Percentiles rank a stretch among this genome's conserved stretches.
Evolutionary conservation across 495 filamentous ascomycete genomes (phyloP).

Genomic region (Penicillium parvum): DNA sequence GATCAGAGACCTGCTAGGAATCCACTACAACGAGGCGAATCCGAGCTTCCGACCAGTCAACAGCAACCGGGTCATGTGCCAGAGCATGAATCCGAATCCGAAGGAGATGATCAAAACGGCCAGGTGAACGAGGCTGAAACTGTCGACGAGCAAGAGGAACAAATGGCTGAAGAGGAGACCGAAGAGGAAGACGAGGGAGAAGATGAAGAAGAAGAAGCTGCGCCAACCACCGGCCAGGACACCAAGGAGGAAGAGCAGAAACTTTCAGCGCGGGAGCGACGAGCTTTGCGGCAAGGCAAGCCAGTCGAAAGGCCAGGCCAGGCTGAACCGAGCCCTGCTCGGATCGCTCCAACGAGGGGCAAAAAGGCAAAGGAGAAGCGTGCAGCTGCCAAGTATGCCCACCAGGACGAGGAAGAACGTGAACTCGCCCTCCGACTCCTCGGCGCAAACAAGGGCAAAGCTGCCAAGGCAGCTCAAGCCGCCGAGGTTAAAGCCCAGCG

Average conservation of each 20-base stretch:
- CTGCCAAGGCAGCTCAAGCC: slow-evolving; percentile 46
- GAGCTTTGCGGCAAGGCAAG: slow-evolving; percentile 45
- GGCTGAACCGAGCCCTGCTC: slow-evolving; percentile 13
- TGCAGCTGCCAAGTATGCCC: slow-evolving; percentile 80
- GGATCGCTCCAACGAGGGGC: slow-evolving; percentile 57
- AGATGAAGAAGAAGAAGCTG: slow-evolving; percentile 13
- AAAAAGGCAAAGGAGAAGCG: slow-evolving; percentile 85
- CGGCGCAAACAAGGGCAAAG: slow-evolving; percentile 60
- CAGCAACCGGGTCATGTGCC: slow-evolving; percentile 28
- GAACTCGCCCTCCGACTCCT: slow-evolving; percentile 75
- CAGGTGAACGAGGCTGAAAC: slow-evolving; percentile 33
- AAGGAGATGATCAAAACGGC: slow-evolving; percentile 22
- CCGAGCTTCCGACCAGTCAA: slow-evolving; percentile 24
- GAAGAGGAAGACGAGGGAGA: slow-evolving; percentile 16
- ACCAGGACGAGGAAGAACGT: slow-evolving; percentile 93
- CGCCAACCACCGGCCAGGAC: slow-evolving; percentile 13
- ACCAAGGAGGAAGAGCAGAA: slow-evolving; percentile 33
- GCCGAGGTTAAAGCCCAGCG: slow-evolving; percentile 48
- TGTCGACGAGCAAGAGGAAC: slow-evolving; percentile 23
- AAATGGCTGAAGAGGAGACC: slow-evolving; percentile 22
- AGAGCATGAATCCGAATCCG: slow-evolving; percentile 26
- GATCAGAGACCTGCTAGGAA: slow-evolving; percentile 19
- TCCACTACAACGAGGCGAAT: slow-evolving; percentile 28
- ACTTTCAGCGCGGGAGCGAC: slow-evolving; percentile 48
- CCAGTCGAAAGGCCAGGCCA: slow-evolving; percentile 17